Percentiles rank a stretch among this genome's conserved stretches.
Conservation (phyloP, 2,329 filamentous ascomycete genomes). For the Clarireedia hainanense region DNA sequence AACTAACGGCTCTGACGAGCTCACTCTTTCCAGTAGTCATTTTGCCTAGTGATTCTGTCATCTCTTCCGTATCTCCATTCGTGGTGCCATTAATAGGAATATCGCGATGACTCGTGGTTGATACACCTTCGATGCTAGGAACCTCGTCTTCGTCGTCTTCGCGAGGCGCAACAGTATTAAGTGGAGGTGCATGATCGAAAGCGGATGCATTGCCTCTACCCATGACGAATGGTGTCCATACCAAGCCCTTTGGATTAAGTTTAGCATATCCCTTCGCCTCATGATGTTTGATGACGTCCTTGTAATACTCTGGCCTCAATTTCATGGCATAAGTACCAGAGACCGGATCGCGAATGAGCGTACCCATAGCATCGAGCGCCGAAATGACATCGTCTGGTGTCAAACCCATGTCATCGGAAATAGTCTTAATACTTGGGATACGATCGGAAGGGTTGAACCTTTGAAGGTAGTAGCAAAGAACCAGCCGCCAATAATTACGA, state of each 20-base stretch:
- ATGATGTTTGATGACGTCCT: slow-evolving; percentile 81
- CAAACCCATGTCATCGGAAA: slow-evolving; percentile 88
- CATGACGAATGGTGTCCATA: slow-evolving; percentile 98
- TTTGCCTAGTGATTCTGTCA: slow-evolving; percentile 25
- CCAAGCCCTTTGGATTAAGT: slow-evolving; percentile 69
- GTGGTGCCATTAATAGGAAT: slow-evolving; percentile 17
- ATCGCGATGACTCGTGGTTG: slow-evolving; percentile 18
- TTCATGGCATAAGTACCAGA: slow-evolving; percentile 86
- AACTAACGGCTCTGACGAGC: slow-evolving; percentile 11
- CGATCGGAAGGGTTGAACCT: slow-evolving; percentile 46
- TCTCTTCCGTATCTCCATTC: slow-evolving; percentile 19
- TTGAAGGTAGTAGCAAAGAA: slow-evolving; percentile 78
- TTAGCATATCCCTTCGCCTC: slow-evolving; percentile 82
- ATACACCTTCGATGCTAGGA: slow-evolving; percentile 15
- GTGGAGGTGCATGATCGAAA: slow-evolving; percentile 71
- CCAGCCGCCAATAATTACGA: slow-evolving; percentile 90
- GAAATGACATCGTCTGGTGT: slow-evolving; percentile 95
- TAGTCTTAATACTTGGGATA: slow-evolving; percentile 52
- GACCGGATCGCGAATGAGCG: slow-evolving; percentile 80
- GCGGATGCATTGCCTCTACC: slow-evolving; percentile 74
- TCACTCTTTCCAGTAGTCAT: slow-evolving; percentile 21
- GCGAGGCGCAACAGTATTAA: slow-evolving; percentile 81
- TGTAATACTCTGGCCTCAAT: slow-evolving; percentile 77
- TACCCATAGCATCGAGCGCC: slow-evolving; percentile 80
- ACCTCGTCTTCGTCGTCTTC: slow-evolving; percentile 54